phyloP scores from a whole-genome alignment of 163 green algal genomes.

The Chloromonas sp. region DNA sequence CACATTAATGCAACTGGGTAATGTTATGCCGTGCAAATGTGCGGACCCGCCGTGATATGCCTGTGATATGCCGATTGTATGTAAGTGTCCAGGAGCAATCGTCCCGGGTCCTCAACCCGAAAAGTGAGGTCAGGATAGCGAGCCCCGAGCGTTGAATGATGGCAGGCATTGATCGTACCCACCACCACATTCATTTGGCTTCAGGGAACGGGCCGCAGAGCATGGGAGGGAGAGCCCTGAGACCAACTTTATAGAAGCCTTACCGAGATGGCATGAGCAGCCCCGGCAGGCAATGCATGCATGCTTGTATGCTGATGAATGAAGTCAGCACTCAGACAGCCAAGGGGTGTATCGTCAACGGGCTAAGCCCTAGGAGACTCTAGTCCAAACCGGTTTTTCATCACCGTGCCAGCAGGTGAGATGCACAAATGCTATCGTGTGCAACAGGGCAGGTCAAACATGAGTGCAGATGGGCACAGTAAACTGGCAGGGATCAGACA shows the following conservation, averaged over 20 bases:
- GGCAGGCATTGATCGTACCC: slow-evolving; percentile 10
- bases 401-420: slow-evolving; percentile 16
- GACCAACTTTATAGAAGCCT: slow-evolving; percentile 51
- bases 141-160: slow-evolving; percentile 10
- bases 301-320: neutral
- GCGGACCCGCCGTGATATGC: neutral
- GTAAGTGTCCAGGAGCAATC: slow-evolving; percentile 39
- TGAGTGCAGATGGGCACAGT: neutral
- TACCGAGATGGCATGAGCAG: neutral
- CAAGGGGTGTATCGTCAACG: slow-evolving; percentile 35
- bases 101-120: slow-evolving; percentile 22
- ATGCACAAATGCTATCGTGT: neutral
- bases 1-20: neutral
- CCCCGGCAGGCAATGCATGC: neutral
- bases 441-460: neutral
- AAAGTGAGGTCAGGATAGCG: slow-evolving; percentile 35
- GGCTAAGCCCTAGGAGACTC: slow-evolving; percentile 30
- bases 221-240: slow-evolving; percentile 23
- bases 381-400: slow-evolving; percentile 47
- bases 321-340: slow-evolving; percentile 40
- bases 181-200: slow-evolving; percentile 31
- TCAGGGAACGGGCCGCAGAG: slow-evolving; percentile 45
- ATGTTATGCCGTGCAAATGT: neutral
- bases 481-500: neutral
- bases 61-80: neutral